phyloP scores from a whole-genome alignment of 1,284 basidiomycete species.

The Cryptococcus neoformans region DNA sequence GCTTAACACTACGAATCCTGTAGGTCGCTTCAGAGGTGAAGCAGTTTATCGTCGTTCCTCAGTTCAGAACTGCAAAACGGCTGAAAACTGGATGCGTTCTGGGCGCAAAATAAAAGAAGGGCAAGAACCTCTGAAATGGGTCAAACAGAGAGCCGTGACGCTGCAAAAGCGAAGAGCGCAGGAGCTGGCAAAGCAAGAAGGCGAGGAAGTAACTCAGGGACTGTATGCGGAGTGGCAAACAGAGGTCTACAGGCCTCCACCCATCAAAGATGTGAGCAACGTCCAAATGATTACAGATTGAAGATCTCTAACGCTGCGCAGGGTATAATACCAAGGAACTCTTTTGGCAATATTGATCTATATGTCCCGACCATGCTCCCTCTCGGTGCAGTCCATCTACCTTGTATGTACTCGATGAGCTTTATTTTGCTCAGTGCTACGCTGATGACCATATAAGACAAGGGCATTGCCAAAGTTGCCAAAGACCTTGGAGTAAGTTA shows the following conservation, averaged over 20 bases:
- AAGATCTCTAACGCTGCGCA: constrained; percentile 50
- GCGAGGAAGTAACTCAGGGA: constrained; percentile 73
- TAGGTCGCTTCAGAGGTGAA: constrained; percentile 91
- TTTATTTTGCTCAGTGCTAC: neutral
- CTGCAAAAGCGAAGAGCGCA: constrained; percentile 77
- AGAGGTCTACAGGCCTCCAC: constrained; percentile 70
- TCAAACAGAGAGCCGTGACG: constrained; percentile 82
- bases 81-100: constrained; percentile 92
- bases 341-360: constrained; percentile 95
- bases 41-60: constrained; percentile 84
- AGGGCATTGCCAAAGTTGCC: constrained; percentile 84
- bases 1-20: constrained; percentile 74
- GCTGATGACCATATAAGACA: constrained; percentile 56
- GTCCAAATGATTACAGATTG: constrained; percentile 64
- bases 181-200: constrained; percentile 62
- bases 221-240: constrained; percentile 87
- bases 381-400: constrained; percentile 77
- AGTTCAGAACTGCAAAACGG: constrained; percentile 79
- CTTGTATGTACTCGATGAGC: constrained; percentile 59
- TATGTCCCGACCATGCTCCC: constrained; percentile 96
- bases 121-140: constrained; percentile 83
- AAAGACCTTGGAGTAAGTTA: constrained; percentile 80
- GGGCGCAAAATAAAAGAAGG: constrained; percentile 71
- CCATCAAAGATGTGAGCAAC: constrained; percentile 70
- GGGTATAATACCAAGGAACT: constrained; percentile 91